Conservation (phyloP, 306 rosid species). For the Castanea mollissima region DNA sequence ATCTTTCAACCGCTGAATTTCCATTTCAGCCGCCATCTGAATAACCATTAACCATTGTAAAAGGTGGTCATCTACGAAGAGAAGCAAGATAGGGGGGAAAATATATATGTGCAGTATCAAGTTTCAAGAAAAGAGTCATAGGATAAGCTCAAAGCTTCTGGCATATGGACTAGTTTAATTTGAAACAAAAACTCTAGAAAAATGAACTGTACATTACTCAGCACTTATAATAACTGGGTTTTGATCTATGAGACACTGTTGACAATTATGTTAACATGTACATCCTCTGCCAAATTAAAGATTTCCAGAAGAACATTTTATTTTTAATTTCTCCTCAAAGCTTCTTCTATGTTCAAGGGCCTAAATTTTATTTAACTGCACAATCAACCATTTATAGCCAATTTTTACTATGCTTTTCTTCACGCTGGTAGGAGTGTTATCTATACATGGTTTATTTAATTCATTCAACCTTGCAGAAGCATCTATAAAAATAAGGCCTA, state of each 20-base stretch:
- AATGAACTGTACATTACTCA: neutral
- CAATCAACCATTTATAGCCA: slow-evolving; percentile 12
- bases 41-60: slow-evolving; percentile 19
- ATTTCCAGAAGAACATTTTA: slow-evolving; percentile 9
- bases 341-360: slow-evolving; percentile 12
- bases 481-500: neutral
- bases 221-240: neutral
- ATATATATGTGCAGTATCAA: neutral
- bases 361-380: slow-evolving; percentile 9
- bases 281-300: neutral
- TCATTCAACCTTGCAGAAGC: neutral
- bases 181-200: neutral
- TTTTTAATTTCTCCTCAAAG: neutral
- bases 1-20: slow-evolving; percentile 54
- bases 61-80: slow-evolving; percentile 4
- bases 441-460: neutral
- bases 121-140: neutral
- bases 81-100: neutral
- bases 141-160: neutral
- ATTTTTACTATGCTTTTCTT: neutral
- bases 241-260: neutral
- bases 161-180: neutral
- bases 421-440: neutral
- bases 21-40: slow-evolving; percentile 42
- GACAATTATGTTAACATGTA: neutral